These are phyloP conservation scores for Sclerotinia subarctica DNA, from an alignment of 2,329 filamentous ascomycete species.

Conservation along the genomic window DNA sequence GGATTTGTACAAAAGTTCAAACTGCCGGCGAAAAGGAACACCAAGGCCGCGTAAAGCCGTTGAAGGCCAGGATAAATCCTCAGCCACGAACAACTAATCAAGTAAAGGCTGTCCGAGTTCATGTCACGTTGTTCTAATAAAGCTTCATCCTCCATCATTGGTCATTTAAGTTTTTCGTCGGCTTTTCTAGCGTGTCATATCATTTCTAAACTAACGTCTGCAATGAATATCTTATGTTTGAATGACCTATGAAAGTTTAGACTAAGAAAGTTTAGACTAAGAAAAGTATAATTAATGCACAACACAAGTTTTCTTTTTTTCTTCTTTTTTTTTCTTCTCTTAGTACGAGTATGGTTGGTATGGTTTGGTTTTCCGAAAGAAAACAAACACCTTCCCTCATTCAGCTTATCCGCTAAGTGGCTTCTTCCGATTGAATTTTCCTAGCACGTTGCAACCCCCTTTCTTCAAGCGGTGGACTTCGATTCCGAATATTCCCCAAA, in stretches of 20 bases:
- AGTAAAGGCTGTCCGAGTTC: not conserved
- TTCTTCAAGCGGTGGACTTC: not conserved
- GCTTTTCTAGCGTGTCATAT: not conserved
- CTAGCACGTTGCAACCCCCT: not conserved
- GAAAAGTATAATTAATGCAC: not conserved
- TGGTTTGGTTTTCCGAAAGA: not conserved
- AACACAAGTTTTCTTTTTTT: no score
- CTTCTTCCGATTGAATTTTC: not conserved
- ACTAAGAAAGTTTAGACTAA: not conserved
- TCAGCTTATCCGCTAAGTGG: not conserved
- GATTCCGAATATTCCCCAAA: constrained; percentile 4
- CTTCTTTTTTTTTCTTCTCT: not conserved
- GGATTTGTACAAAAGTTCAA: no score
- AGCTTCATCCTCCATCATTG: not conserved
- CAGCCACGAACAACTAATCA: not conserved
- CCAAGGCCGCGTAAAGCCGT: no score
- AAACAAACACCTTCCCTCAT: not conserved
- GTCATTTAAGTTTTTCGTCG: not conserved
- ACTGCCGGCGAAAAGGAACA: no score
- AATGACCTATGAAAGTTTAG: not conserved
- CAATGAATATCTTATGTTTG: not conserved
- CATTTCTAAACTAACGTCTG: not conserved
- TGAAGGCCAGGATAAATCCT: not conserved
- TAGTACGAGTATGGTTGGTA: no score
- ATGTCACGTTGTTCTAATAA: not conserved